Evolutionary conservation across 768 basidiomycete genomes (phyloP).

Genomic region (Termitomyces sp.): DNA sequence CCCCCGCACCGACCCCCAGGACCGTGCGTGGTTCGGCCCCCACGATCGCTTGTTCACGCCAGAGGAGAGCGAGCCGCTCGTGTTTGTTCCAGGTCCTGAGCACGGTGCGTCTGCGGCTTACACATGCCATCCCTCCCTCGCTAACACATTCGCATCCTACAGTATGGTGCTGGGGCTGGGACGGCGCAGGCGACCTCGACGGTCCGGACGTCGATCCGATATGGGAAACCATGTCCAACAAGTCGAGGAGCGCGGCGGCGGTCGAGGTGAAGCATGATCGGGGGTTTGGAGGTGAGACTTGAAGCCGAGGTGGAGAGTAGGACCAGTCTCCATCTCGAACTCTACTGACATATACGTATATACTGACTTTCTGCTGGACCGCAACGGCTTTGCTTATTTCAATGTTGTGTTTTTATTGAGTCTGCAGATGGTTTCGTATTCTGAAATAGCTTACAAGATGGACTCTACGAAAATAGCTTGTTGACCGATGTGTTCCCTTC

Average conservation of each 20-base stretch:
- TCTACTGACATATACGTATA: no score
- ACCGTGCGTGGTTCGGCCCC: constrained; percentile 96
- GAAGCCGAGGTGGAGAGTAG: no score
- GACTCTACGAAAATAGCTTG: constrained; percentile 81
- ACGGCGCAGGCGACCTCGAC: constrained; percentile 95
- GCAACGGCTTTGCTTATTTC: no score
- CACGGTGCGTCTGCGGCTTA: constrained; percentile 68
- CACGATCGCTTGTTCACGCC: constrained; percentile 91
- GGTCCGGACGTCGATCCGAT: constrained; percentile 98
- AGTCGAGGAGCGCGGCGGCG: constrained; percentile 48
- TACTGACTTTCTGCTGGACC: no score
- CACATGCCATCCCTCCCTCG: no score
- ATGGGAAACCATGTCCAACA: constrained; percentile 83
- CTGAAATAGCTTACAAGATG: not conserved
- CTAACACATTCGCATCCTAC: not conserved
- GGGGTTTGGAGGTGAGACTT: constrained; percentile 8
- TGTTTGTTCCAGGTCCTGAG: constrained; percentile 77
- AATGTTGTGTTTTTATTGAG: no score
- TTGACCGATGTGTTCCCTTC: constrained; percentile 91
- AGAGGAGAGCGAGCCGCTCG: constrained; percentile 76
- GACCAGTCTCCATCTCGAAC: no score
- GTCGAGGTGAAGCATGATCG: constrained; percentile 73
- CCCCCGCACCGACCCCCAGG: constrained; percentile 94
- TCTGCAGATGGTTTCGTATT: no score
- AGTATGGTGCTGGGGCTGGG: constrained; percentile 99